Evolutionary conservation across 2,329 filamentous ascomycete genomes (phyloP).

Genomic region (Lachnellula suecica): DNA sequence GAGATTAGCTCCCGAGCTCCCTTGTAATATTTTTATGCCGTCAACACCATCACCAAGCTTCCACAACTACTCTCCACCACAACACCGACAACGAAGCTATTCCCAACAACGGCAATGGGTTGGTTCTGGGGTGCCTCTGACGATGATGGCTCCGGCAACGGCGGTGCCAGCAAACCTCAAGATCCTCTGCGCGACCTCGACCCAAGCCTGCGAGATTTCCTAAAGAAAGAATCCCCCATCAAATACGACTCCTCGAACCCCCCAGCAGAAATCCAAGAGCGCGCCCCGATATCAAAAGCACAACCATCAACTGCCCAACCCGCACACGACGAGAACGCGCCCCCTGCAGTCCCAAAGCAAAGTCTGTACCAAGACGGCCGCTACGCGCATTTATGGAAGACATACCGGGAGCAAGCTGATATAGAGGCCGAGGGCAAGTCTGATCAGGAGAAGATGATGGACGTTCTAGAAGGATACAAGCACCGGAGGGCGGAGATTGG

Average conservation of each 20-base stretch:
- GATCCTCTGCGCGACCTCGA: constrained; percentile 63
- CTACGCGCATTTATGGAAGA: constrained; percentile 90
- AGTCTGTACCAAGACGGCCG: constrained; percentile 68
- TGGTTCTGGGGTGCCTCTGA: constrained; percentile 34
- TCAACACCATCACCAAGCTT: neutral
- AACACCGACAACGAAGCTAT: neutral
- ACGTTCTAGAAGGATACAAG: constrained; percentile 82
- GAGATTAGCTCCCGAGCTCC: neutral
- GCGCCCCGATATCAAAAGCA: constrained; percentile 4
- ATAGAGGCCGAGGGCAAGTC: constrained; percentile 69
- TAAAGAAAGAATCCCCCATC: constrained; percentile 63
- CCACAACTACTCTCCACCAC: neutral
- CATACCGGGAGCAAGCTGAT: constrained; percentile 71
- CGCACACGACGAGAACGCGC: constrained; percentile 1
- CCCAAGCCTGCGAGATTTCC: constrained; percentile 62
- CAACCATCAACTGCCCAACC: constrained; percentile 9
- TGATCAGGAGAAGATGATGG: constrained; percentile 76
- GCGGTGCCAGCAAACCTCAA: constrained; percentile 31
- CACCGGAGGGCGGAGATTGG: constrained; percentile 77
- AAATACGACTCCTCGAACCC: constrained; percentile 37
- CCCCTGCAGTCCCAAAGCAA: constrained; percentile 32
- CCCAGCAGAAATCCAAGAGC: constrained; percentile 8
- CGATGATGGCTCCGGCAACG: too few relatives aligned
- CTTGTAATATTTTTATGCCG: neutral
- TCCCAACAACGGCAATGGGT: constrained; percentile 26